Conservation (phyloP, 176 grass and related monocot genomes). For the Cenchrus purpureus region DNA sequence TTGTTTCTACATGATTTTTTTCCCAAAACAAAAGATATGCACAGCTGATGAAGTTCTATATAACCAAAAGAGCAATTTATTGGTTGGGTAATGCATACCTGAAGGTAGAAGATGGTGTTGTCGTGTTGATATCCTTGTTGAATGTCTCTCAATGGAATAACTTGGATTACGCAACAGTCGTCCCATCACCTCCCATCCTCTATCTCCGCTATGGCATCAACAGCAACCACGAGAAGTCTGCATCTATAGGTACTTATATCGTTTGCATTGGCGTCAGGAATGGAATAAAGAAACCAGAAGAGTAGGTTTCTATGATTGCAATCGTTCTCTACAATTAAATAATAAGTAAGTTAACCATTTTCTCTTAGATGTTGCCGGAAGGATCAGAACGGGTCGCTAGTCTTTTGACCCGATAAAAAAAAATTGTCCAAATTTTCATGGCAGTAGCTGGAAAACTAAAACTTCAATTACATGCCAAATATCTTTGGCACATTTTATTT, state of each 20-base stretch:
- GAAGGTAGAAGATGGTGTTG: conserved; percentile 12
- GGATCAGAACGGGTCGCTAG: conserved; percentile 1
- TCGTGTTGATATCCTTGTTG: conserved; percentile 38
- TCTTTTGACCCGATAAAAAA: conserved; percentile 10
- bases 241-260: conserved; percentile 13
- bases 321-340: not conserved
- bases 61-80: not conserved
- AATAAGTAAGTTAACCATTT: not conserved
- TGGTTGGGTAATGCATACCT: conserved; percentile 13
- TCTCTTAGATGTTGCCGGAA: not conserved
- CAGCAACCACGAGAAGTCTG: conserved; percentile 28
- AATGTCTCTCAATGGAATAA: conserved; percentile 21
- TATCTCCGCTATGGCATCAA: not conserved
- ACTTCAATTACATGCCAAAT: not conserved
- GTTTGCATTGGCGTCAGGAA: conserved; percentile 27
- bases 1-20: not conserved
- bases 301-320: not conserved
- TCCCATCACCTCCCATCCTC: conserved; percentile 38
- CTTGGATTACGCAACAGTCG: conserved; percentile 12
- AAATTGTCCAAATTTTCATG: not conserved
- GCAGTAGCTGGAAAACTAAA: not conserved
- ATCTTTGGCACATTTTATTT: not conserved
- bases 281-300: conserved; percentile 22
- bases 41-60: not conserved
- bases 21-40: not conserved